phyloP scores from a whole-genome alignment of 2,329 filamentous ascomycete species.

The Verticillium zaregamsianum region DNA sequence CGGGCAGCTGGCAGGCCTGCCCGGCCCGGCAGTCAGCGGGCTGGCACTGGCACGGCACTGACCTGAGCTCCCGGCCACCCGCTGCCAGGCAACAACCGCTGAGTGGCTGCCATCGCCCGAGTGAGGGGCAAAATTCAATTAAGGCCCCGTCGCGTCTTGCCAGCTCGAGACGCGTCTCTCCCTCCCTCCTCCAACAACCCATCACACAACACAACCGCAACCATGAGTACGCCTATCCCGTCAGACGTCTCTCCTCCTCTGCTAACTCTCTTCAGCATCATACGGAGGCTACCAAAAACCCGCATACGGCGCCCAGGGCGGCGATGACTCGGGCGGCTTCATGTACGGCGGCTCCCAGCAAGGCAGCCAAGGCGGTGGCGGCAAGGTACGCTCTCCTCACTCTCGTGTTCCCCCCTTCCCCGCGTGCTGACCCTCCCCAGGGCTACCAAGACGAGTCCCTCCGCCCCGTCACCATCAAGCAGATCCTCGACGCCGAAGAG shows the following conservation, averaged over 20 bases:
- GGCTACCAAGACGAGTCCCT: slow-evolving; percentile 75
- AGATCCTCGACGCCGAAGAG: slow-evolving; percentile 79
- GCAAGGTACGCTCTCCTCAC: slow-evolving; percentile 33
- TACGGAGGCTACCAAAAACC: slow-evolving; percentile 37
- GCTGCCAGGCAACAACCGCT: not conserved
- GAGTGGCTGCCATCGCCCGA: not conserved
- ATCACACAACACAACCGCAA: slow-evolving; percentile 12
- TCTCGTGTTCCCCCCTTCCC: not conserved
- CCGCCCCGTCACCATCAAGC: slow-evolving; percentile 92
- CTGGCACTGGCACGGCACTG: no score
- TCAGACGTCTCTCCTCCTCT: not conserved
- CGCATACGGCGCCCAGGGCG: slow-evolving; percentile 51
- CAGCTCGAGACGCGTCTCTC: slow-evolving; percentile 11
- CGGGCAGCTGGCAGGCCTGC: no score
- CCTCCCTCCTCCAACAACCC: slow-evolving; percentile 1
- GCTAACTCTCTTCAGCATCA: slow-evolving; percentile 30
- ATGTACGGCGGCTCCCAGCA: slow-evolving; percentile 55
- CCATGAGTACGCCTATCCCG: slow-evolving; percentile 27
- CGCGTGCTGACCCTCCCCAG: slow-evolving; percentile 1
- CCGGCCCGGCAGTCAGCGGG: no score
- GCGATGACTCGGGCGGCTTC: slow-evolving; percentile 60
- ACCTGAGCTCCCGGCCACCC: no score
- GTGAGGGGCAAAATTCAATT: slow-evolving; percentile 12
- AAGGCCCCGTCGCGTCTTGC: slow-evolving; percentile 27
- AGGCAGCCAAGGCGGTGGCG: slow-evolving; percentile 47